phyloP scores from a whole-genome alignment of 2,329 filamentous ascomycete genomes.

The Acephala macrosclerotiorum region DNA sequence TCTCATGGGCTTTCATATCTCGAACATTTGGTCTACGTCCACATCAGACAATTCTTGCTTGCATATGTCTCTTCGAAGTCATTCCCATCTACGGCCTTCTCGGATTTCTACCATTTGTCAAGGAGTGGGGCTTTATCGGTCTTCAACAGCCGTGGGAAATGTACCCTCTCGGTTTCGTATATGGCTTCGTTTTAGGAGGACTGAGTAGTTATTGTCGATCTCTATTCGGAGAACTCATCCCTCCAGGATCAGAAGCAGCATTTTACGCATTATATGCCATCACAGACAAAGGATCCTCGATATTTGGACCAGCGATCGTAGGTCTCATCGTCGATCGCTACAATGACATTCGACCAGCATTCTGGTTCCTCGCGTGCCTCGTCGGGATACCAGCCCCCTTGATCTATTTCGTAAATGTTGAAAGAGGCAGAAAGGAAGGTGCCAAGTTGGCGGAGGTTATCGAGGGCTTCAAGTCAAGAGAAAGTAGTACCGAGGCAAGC shows the following conservation, averaged over 20 bases:
- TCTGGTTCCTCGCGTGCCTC: slow-evolving; percentile 89
- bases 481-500: slow-evolving; percentile 24
- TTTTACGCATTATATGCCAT: slow-evolving; percentile 91
- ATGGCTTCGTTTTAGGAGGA: slow-evolving; percentile 94
- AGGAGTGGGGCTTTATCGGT: slow-evolving; percentile 77
- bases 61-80: slow-evolving; percentile 87
- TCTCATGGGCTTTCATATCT: slow-evolving; percentile 86
- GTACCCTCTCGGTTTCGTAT: slow-evolving; percentile 89
- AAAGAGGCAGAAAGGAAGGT: slow-evolving; percentile 76
- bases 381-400: slow-evolving; percentile 85
- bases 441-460: slow-evolving; percentile 67
- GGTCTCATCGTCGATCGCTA: slow-evolving; percentile 88
- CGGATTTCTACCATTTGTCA: slow-evolving; percentile 84
- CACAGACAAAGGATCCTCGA: slow-evolving; percentile 92
- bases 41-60: slow-evolving; percentile 89
- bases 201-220: slow-evolving; percentile 91
- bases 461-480: slow-evolving; percentile 55
- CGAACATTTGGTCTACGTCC: slow-evolving; percentile 73
- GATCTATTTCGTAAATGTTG: slow-evolving; percentile 85
- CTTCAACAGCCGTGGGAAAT: slow-evolving; percentile 97
- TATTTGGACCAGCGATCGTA: slow-evolving; percentile 94
- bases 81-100: slow-evolving; percentile 92
- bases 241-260: slow-evolving; percentile 90
- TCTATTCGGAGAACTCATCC: slow-evolving; percentile 91
- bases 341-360: slow-evolving; percentile 83